Percentiles rank a stretch among this genome's conserved stretches.
phyloP scores from a whole-genome alignment of 2,329 filamentous ascomycete species.

The Phialophora tarda region DNA sequence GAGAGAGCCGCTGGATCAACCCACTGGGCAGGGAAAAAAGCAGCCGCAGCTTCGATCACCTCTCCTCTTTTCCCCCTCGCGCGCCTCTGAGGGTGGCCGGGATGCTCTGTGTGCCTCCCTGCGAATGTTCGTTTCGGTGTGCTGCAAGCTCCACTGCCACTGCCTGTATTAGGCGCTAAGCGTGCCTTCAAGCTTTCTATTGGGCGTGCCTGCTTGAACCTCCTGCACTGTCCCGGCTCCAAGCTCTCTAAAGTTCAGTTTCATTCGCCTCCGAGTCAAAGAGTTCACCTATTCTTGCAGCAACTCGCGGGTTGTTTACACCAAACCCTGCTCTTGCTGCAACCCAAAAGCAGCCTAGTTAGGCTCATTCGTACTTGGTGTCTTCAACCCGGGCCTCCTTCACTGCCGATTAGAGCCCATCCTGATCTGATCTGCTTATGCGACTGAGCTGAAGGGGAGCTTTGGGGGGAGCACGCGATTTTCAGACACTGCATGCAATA shows the following conservation, averaged over 20 bases:
- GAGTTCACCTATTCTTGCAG: slow-evolving; percentile 11
- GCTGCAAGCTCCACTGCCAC: slow-evolving; percentile 25
- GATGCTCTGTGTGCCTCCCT: slow-evolving; percentile 2
- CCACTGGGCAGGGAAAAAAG: slow-evolving; percentile 9
- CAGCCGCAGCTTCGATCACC: slow-evolving; percentile 16
- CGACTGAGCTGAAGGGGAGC: neutral
- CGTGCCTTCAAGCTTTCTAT: slow-evolving; percentile 19
- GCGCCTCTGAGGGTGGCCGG: slow-evolving; percentile 9
- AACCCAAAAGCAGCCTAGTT: slow-evolving; percentile 27
- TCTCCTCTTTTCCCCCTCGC: slow-evolving; percentile 7
- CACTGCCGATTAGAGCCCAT: slow-evolving; percentile 19
- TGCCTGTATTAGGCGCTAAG: slow-evolving; percentile 18
- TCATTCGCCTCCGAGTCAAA: slow-evolving; percentile 18
- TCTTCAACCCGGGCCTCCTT: slow-evolving; percentile 7
- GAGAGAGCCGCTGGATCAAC: slow-evolving; percentile 34
- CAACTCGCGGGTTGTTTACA: slow-evolving; percentile 27
- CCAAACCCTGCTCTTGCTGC: slow-evolving; percentile 28
- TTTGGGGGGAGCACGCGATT: slow-evolving; percentile 6
- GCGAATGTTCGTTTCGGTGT: slow-evolving; percentile 19
- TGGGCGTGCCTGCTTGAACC: slow-evolving; percentile 8
- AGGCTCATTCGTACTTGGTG: slow-evolving; percentile 20
- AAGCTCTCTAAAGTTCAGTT: slow-evolving; percentile 9
- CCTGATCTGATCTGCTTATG: slow-evolving; percentile 2
- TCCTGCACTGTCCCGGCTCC: slow-evolving; percentile 32
- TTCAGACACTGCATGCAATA: neutral